Evolutionary conservation across 371 early-diverging fungal species (phyloP).

Genomic region (Zancudomyces culisetae): DNA sequence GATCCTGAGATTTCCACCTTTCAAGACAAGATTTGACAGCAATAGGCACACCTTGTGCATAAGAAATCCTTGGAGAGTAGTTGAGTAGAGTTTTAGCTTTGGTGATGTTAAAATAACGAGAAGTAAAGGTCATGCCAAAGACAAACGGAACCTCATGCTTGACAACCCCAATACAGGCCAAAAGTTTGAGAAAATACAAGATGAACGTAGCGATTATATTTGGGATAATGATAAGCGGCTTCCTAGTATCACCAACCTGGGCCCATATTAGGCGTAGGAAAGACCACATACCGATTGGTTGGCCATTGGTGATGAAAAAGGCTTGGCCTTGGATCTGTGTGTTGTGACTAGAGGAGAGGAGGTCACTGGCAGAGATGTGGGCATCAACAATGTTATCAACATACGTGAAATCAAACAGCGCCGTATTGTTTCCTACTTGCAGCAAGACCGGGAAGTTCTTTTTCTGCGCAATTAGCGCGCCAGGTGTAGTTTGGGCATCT

Average conservation of each 20-base stretch:
- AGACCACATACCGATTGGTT: constrained; percentile 86
- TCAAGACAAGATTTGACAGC: constrained; percentile 21
- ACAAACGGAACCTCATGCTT: constrained; percentile 25
- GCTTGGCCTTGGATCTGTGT: constrained; percentile 35
- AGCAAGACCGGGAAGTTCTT: constrained; percentile 36
- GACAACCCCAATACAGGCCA: constrained; percentile 10
- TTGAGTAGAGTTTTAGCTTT: constrained; percentile 60
- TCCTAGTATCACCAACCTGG: constrained; percentile 26
- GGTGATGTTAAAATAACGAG: constrained; percentile 57
- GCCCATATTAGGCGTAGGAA: constrained; percentile 47
- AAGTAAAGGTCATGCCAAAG: constrained; percentile 47
- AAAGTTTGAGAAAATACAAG: constrained; percentile 20
- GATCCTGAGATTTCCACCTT: constrained; percentile 20
- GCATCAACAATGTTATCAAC: constrained; percentile 85
- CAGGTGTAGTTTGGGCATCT: constrained; percentile 65
- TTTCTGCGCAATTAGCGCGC: constrained; percentile 53
- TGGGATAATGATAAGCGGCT: constrained; percentile 20
- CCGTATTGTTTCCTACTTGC: constrained; percentile 72
- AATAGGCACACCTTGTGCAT: constrained; percentile 47
- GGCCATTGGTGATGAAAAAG: constrained; percentile 81
- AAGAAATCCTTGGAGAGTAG: constrained; percentile 48
- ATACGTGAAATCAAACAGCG: constrained; percentile 79
- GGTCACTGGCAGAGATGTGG: constrained; percentile 71
- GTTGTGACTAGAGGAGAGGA: constrained; percentile 27
- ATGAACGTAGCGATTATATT: constrained; percentile 19